Base-by-base conservation (phyloP, 1,139 yeast species). In the Protomyces macrosporus region DNA sequence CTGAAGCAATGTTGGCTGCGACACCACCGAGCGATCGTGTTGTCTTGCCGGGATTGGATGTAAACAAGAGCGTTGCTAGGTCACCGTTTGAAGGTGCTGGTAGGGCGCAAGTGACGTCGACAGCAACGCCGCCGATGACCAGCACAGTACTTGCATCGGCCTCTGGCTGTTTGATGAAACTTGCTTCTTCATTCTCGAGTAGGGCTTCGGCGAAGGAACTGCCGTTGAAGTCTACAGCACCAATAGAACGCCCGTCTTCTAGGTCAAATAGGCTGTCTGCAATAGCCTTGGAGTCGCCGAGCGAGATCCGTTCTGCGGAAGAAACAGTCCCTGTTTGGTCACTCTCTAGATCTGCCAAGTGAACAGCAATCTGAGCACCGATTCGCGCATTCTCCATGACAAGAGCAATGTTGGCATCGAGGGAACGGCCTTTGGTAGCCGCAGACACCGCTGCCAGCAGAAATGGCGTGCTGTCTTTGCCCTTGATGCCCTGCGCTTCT, bases 391-490 rank as follows among this genome's bases (percentile, higher is more conserved):
- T 90, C 71, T 89, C 86, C 71, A 84, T 78, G 4, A 90, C 96
- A 72, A 90, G 87, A 58, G 83, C 84, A 63, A 87, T 78, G 73
- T 90, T 90, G 60, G 90, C 84, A 63, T 79, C 78, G 32, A 90
- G 87, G 45, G 93, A 85, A 62, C 76, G 78, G 3, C 96, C 96
- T 34, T 81, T 73, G 0, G 96, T 88, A 36, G 79, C 81, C 64
- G 79, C 76, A 66, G 90, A 87, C 61, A 90, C 85, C 67, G 81
- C 82, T 50, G 79, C 76, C 61, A 90, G 80, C 69, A 90, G 75
- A 71, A 84, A 90, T 12, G 97, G 97, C 0, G 97, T 90, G 63
- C 86, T 77, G 6, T 83, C 82, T 73, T 90, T 90, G 12, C 97
- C 97, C 7, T 69, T 67, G 16, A 90, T 78, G 0, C 85, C 85